Conservation (phyloP, 768 basidiomycete species). For the Hysterangium stoloniferum region DNA sequence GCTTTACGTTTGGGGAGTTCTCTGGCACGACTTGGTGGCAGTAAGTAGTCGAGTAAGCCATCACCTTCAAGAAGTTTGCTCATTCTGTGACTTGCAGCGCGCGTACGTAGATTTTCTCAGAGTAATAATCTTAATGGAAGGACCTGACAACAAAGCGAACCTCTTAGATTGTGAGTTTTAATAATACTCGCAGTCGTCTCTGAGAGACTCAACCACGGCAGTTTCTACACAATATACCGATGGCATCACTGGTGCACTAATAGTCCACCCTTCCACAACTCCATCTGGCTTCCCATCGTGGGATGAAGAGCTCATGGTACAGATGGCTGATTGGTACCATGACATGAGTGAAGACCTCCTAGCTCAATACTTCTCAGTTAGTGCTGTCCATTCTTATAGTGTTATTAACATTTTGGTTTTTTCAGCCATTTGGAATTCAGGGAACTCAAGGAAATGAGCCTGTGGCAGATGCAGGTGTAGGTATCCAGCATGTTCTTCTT, state of each 20-base stretch:
- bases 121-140: too few relatives aligned
- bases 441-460: slow-evolving; percentile 29
- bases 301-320: slow-evolving; percentile 32
- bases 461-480: slow-evolving; percentile 29
- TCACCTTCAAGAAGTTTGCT: background rate
- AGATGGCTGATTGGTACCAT: slow-evolving; percentile 26
- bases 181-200: background rate
- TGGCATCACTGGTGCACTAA: slow-evolving; percentile 40
- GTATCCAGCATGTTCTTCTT: background rate
- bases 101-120: slow-evolving; percentile 14
- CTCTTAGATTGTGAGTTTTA: slow-evolving; percentile 17
- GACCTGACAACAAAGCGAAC: too few relatives aligned
- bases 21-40: slow-evolving; percentile 46
- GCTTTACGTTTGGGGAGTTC: slow-evolving; percentile 36
- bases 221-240: slow-evolving; percentile 36
- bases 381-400: too few relatives aligned
- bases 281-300: slow-evolving; percentile 26
- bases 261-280: slow-evolving; percentile 35
- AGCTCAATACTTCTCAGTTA: slow-evolving; percentile 19
- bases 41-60: slow-evolving; percentile 20
- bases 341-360: slow-evolving; percentile 24
- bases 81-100: slow-evolving; percentile 17
- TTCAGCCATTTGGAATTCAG: slow-evolving; percentile 23
- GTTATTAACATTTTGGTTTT: background rate
- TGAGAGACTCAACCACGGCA: slow-evolving; percentile 5